A percentile compares a stretch with the other conserved stretches of the same genome.
Evolutionary conservation across 495 filamentous ascomycete species (phyloP).

Genomic region (Talaromyces thailandensis): DNA sequence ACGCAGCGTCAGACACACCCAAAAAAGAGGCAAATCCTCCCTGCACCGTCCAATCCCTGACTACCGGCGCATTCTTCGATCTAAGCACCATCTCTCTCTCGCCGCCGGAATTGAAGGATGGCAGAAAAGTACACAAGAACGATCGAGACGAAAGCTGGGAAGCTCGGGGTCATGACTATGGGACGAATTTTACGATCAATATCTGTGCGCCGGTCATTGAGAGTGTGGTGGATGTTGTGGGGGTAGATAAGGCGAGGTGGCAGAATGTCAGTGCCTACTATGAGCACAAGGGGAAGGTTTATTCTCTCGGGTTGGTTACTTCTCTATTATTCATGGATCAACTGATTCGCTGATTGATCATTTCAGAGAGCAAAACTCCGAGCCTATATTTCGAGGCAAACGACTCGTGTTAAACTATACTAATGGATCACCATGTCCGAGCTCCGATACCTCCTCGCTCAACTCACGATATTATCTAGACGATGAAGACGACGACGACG

Average conservation of each 20-base stretch:
- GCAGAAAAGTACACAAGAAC: constrained; percentile 49
- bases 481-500: constrained; percentile 24
- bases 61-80: constrained; percentile 79
- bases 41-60: constrained; percentile 71
- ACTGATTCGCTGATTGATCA: neutral
- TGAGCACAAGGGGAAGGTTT: constrained; percentile 58
- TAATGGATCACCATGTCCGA: constrained; percentile 69
- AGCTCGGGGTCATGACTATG: constrained; percentile 76
- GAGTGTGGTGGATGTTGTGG: constrained; percentile 58
- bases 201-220: constrained; percentile 85
- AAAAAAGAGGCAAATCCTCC: constrained; percentile 37
- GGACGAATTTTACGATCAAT: constrained; percentile 89
- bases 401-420: constrained; percentile 91
- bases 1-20: constrained; percentile 17
- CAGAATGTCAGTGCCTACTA: constrained; percentile 92
- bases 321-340: neutral
- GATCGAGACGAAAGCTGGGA: constrained; percentile 67
- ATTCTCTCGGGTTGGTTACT: constrained; percentile 69
- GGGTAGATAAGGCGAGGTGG: constrained; percentile 54
- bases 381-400: constrained; percentile 71
- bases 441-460: neutral
- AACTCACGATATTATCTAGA: constrained; percentile 11
- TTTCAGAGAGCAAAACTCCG: constrained; percentile 54
- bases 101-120: constrained; percentile 41
- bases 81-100: constrained; percentile 62